Base-by-base conservation (phyloP, 345 rosid species). In the Acer campestre region DNA sequence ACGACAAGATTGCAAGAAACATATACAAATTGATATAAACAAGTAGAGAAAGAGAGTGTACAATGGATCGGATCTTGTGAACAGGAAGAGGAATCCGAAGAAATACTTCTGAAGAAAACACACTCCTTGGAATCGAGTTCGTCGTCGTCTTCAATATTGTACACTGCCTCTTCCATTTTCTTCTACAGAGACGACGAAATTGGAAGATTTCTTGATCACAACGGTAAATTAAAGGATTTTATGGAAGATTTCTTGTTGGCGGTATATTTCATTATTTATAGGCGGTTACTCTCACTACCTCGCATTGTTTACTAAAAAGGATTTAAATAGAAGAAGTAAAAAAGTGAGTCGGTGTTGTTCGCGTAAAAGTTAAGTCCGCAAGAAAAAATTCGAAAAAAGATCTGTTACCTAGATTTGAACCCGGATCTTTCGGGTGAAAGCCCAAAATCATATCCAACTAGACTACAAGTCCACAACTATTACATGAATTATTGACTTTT, bases 371-470 rank as follows among this genome's bases (percentile, higher is more conserved):
- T 31, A 31, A 31, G 35, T 31, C 35, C 35, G 35, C 5, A 31
- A 31, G 49, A 2, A 44, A 44, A 44, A 10, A 10, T 58, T 59
- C 2, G 9, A 59, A 59, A 56, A 18, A 17, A 2, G 85, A 89
- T 35, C 97, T 92, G 91, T 84, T 90, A 90, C 93, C 93, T 87
- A 90, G 87, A 90, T 62, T 88, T 67, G 93, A 92, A 92, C 93
- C 89, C 90, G 86, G 89, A 89, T 85, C 90, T 86, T 81, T 86
- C 86, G 88, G 90, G 92, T 88, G 94, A 90, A 89, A 87, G 89
- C 87, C 90, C 82, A 87, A 78, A 85, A 90, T 82, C 92, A 92
- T 86, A 20, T 87, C 92, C 92, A 20, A 78, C 89, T 88, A 87
- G 89, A 89, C 93, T 89, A 89, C 92, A 88, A 86, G 38, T 35